Conservation (phyloP, 2,329 filamentous ascomycete species). For the Periconia macrospinosa region DNA sequence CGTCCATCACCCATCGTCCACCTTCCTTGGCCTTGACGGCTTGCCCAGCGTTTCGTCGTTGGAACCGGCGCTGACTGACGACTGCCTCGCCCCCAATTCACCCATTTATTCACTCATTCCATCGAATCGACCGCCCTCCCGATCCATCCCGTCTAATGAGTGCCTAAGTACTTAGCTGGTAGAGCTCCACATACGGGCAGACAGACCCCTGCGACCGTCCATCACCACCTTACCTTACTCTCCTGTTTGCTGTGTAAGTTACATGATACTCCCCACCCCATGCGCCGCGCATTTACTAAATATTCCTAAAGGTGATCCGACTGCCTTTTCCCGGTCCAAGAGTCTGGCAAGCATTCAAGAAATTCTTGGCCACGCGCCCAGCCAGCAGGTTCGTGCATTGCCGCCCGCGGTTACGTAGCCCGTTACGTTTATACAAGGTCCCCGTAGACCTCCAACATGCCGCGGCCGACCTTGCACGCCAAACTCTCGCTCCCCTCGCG, state of each 20-base stretch:
- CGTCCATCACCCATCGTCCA: too few species aligned
- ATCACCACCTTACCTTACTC: neutral
- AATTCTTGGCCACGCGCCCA: slow-evolving; percentile 16
- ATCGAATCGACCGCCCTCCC: slow-evolving; percentile 2
- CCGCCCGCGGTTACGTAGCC: slow-evolving; percentile 9
- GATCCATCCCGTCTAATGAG: too few species aligned
- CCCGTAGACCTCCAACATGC: slow-evolving; percentile 29
- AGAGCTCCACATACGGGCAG: neutral
- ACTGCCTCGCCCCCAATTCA: slow-evolving; percentile 12
- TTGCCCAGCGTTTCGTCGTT: too few species aligned
- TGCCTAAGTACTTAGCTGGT: neutral
- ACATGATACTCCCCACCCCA: neutral
- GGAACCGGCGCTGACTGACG: too few species aligned
- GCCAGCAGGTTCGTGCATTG: slow-evolving; percentile 7
- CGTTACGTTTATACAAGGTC: neutral
- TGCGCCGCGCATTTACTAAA: neutral
- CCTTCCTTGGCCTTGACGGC: too few species aligned
- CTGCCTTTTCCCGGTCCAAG: slow-evolving; percentile 1
- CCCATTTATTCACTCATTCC: slow-evolving; percentile 3
- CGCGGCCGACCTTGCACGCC: slow-evolving; percentile 38
- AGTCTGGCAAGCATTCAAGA: slow-evolving; percentile 15
- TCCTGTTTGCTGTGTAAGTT: neutral
- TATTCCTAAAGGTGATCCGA: slow-evolving; percentile 8
- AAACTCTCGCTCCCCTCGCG: slow-evolving; percentile 59
- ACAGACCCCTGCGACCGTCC: neutral